Percentiles rank a stretch among this genome's conserved stretches.
Evolutionary conservation across 176 grass and related monocot genomes (phyloP).

Genomic region (Secale cereale): DNA sequence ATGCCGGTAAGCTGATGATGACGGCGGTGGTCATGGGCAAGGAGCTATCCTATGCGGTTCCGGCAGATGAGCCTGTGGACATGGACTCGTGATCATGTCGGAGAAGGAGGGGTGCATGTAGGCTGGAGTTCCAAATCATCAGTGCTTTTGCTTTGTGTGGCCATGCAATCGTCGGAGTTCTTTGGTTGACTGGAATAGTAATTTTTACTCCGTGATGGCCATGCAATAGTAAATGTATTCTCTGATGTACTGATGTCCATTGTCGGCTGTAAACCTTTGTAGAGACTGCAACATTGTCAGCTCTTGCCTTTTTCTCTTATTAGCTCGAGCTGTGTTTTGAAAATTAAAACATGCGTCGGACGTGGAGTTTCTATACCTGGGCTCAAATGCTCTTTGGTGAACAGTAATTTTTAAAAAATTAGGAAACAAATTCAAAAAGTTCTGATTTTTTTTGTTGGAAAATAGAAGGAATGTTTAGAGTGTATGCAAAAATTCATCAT

Average conservation of each 20-base stretch:
- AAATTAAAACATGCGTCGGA: slow-evolving; percentile 6
- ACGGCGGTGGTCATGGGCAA: slow-evolving; percentile 68
- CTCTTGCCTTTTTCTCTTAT: slow-evolving; percentile 11
- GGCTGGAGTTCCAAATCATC: background rate
- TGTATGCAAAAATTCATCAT: too few species aligned
- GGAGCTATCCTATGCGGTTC: slow-evolving; percentile 26
- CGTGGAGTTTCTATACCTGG: too few species aligned
- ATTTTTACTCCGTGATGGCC: too few species aligned
- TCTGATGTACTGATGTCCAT: background rate
- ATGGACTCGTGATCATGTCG: slow-evolving; percentile 45
- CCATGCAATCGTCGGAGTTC: background rate
- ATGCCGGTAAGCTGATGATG: slow-evolving; percentile 92
- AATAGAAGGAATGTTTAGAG: too few species aligned
- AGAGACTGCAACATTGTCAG: background rate
- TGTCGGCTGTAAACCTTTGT: slow-evolving; percentile 1
- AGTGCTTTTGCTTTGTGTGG: background rate
- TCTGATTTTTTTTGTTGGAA: too few species aligned
- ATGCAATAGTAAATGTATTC: too few species aligned
- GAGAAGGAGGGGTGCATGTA: background rate
- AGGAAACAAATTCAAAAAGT: too few species aligned
- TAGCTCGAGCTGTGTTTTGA: slow-evolving; percentile 13
- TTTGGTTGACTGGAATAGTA: background rate
- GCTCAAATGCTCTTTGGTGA: too few species aligned
- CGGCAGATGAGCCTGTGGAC: slow-evolving; percentile 35
- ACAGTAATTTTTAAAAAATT: too few species aligned